Base-by-base conservation (phyloP, 768 basidiomycete species). In the Lanmaoa pseudosensibilis region DNA sequence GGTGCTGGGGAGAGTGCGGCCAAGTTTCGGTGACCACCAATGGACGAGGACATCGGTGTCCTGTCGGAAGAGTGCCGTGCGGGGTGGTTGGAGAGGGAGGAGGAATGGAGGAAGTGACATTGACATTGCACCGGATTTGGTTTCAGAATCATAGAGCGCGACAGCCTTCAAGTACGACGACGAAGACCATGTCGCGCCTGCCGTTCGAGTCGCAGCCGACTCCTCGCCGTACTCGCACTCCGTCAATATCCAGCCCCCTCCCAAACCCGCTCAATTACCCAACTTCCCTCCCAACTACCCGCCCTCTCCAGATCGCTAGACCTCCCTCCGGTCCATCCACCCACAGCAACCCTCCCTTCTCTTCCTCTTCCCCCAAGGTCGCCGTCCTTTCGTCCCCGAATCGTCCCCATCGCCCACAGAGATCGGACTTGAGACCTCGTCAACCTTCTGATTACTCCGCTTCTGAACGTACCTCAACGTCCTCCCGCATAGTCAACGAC, bases 341-440 rank as follows among this genome's bases (percentile, higher is more conserved):
- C 34, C 82, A 83, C 53, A 77, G 73, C 64, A 82, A 76, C 68
- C 61, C 68, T 57, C 60, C 75, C 36, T 65, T 72, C 43, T 41
- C 66, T 36, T 69, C 78, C 59, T 33, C 66, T 40, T 74, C 76
- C 25, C 77, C 79, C 54, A 76, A 70, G 54, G 66, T 69, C 49
- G 70, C 75, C 54, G 69, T 74, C 36, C 76, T 76, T 55, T 70
- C 78, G 43, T 73, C 78, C 15, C 74, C 79, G 11, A 73, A 74
- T 57, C 82, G 81, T 18, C 87, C 87, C 18, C 75, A 80, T 48
- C 81, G 87, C 46, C 88, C 88, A 15, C 82, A 83, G 65, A 75
- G 87, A 65, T 89, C 87, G 15, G 88, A 87, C 47, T 71, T 85
- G 39, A 79, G 88, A 67, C 75, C 74, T 51, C 78, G 85, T 34